A percentile compares a stretch with the other conserved stretches of the same genome.
phyloP scores from a whole-genome alignment of 208 protist species.

The Leishmania guyanensis region DNA sequence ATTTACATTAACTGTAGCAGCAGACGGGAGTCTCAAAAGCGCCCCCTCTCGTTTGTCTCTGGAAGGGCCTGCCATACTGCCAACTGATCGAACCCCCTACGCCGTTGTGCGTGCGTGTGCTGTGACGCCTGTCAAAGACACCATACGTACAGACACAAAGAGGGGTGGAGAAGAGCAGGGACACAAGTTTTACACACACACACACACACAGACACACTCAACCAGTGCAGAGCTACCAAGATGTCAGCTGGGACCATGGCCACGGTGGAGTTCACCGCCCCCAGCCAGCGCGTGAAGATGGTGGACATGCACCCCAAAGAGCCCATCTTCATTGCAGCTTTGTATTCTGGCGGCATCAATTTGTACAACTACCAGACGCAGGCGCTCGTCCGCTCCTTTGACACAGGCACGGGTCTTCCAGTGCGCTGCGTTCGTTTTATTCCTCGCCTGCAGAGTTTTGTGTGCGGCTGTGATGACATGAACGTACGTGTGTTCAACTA shows the following conservation, averaged over 20 bases:
- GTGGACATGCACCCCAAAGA: conserved; percentile 99
- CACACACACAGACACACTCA: not conserved
- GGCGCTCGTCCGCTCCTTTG: conserved; percentile 96
- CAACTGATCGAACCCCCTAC: not conserved
- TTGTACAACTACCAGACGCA: conserved; percentile 98
- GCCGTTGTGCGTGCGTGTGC: conserved; percentile 1
- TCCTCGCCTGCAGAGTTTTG: conserved; percentile 96
- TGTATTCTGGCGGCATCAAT: conserved; percentile 95
- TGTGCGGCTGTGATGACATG: conserved; percentile 96
- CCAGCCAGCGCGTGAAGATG: conserved; percentile 98
- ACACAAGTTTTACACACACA: not conserved
- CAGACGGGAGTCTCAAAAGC: not conserved
- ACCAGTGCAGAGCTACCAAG: not conserved
- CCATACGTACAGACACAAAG: not conserved
- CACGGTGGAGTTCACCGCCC: conserved; percentile 67
- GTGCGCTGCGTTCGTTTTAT: conserved; percentile 97
- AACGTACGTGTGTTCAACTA: conserved; percentile 98
- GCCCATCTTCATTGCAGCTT: conserved; percentile 94
- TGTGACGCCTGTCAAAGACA: not conserved
- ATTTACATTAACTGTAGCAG: not conserved
- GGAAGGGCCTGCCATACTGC: not conserved
- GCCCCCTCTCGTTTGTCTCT: not conserved
- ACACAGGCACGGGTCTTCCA: conserved; percentile 92
- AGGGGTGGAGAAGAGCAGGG: not conserved
- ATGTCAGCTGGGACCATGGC: conserved; percentile 25